Conservation (phyloP, 257 asterid species). For the Ilex asprella region DNA sequence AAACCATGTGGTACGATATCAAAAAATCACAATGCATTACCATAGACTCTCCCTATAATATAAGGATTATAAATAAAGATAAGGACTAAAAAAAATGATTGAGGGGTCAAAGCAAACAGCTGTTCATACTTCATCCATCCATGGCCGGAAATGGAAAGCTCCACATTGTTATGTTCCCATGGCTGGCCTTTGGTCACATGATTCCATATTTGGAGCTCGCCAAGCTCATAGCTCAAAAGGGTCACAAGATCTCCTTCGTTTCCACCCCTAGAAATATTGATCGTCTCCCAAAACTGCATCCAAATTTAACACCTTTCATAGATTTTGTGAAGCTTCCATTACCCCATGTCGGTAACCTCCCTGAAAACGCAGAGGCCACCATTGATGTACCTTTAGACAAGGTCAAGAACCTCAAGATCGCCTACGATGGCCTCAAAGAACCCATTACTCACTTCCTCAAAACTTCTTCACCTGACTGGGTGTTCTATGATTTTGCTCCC, state of each 20-base stretch:
- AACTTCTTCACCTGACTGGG: conserved; percentile 15
- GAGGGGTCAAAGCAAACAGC: no score
- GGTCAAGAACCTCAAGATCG: no score
- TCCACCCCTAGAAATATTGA: conserved; percentile 28
- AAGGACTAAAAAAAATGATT: no score
- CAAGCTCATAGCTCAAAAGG: conserved; percentile 8
- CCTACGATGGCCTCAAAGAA: no score
- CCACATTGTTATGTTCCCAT: conserved; percentile 28
- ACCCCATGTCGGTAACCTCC: no score
- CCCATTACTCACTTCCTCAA: conserved; percentile 10
- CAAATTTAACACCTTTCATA: conserved; percentile 7
- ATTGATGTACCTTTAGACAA: no score
- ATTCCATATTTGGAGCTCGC: conserved; percentile 22
- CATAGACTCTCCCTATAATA: no score
- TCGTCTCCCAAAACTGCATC: conserved; percentile 21
- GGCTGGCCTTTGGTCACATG: conserved; percentile 39
- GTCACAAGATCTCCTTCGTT: conserved; percentile 25
- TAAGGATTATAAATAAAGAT: no score
- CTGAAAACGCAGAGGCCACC: no score
- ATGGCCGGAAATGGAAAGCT: conserved; percentile 5
- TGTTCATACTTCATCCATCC: neutral
- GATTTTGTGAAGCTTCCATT: neutral
- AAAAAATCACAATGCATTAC: no score
- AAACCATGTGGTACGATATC: no score
- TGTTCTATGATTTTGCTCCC: conserved; percentile 20